Evolutionary conservation across 192 early-diverging fungal genomes (phyloP).

Genomic region (Kappamyces sp.): DNA sequence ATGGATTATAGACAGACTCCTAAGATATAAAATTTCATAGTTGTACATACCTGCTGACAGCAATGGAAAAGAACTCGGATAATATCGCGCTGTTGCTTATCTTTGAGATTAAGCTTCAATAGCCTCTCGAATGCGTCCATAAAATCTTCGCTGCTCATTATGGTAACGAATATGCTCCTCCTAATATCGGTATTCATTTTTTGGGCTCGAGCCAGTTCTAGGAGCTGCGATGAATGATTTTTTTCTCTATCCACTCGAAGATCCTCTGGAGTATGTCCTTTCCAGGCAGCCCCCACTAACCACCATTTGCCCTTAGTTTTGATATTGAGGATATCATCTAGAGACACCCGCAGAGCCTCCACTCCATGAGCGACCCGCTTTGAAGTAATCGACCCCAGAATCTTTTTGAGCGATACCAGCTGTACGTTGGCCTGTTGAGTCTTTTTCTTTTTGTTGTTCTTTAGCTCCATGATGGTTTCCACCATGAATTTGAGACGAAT

Average conservation of each 20-base stretch:
- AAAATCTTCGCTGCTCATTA: constrained; percentile 93
- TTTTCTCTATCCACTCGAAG: constrained; percentile 5
- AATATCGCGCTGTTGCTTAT: constrained; percentile 93
- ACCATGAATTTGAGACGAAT: constrained; percentile 86
- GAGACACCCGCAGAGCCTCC: constrained; percentile 76
- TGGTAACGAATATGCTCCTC: constrained; percentile 81
- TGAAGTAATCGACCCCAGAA: constrained; percentile 56
- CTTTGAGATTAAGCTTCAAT: constrained; percentile 74
- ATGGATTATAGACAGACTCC: constrained; percentile 89
- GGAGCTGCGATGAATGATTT: constrained; percentile 39
- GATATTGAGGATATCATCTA: constrained; percentile 78
- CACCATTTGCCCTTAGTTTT: constrained; percentile 95
- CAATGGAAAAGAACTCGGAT: constrained; percentile 89
- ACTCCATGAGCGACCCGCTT: constrained; percentile 25
- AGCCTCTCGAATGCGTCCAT: constrained; percentile 87
- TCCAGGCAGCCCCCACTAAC: constrained; percentile 94
- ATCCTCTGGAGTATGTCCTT: constrained; percentile 57
- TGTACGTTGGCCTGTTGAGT: constrained; percentile 48
- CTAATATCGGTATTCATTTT: constrained; percentile 97
- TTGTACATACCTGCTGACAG: constrained; percentile 46
- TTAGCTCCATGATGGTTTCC: constrained; percentile 87
- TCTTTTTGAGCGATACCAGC: constrained; percentile 70
- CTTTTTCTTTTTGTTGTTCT: constrained; percentile 70
- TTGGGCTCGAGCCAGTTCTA: constrained; percentile 74
- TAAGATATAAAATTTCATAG: constrained; percentile 45